Evolutionary conservation across 148 eudicot genomes (phyloP).

Genomic region (Talinum fruticosum): DNA sequence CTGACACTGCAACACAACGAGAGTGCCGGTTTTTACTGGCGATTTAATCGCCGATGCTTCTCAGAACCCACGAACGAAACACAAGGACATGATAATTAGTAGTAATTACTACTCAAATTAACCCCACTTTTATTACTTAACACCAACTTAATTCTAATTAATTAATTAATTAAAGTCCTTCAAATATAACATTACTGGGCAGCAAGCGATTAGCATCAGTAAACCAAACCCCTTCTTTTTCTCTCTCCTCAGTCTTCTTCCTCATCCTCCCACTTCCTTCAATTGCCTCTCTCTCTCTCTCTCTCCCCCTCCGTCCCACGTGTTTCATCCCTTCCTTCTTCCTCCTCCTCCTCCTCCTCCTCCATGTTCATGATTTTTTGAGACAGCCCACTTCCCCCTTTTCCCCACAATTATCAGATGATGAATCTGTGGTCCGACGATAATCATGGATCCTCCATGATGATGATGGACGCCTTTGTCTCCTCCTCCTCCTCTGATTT

Average conservation of each 20-base stretch:
- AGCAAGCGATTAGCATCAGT: too few species aligned
- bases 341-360: not conserved
- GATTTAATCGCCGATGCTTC: not conserved
- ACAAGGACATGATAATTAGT: too few species aligned
- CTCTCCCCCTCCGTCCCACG: conserved; percentile 21
- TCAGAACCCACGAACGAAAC: too few species aligned
- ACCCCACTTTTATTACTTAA: not conserved
- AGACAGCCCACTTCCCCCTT: not conserved
- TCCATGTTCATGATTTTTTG: conserved; percentile 41
- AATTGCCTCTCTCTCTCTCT: conserved; percentile 5
- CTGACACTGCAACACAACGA: not conserved
- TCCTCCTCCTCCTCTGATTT: conserved; percentile 30
- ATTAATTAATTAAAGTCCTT: not conserved
- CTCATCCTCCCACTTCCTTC: too few species aligned
- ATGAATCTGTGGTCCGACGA: conserved; percentile 36
- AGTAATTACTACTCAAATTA: too few species aligned
- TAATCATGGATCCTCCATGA: not conserved
- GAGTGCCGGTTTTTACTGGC: not conserved
- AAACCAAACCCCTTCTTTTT: not conserved
- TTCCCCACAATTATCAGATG: conserved; percentile 36
- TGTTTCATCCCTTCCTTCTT: conserved; percentile 19
- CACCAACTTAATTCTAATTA: not conserved
- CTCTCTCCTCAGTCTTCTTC: not conserved
- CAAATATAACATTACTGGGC: too few species aligned
- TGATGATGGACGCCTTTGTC: conserved; percentile 31